These are phyloP conservation scores for Globisporangium okanoganense DNA, from an alignment of 352 stramenopile genomes.

Conservation along the genomic window DNA sequence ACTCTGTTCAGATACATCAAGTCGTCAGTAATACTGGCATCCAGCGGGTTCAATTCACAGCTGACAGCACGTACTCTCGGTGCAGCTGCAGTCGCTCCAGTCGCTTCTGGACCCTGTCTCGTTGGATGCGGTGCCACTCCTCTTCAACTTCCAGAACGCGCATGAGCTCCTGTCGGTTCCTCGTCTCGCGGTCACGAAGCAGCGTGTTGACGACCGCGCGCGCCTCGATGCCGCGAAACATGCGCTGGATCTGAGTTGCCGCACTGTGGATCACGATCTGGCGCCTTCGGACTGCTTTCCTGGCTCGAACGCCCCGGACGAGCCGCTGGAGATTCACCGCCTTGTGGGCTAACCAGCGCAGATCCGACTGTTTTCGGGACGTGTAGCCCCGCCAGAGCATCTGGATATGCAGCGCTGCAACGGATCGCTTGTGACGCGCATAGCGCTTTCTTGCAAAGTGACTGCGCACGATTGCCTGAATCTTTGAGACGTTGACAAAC, in stretches of 20 bases:
- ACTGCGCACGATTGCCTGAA: conserved; percentile 61
- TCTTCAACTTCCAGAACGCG: conserved; percentile 62
- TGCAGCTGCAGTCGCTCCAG: conserved; percentile 53
- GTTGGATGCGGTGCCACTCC: conserved; percentile 56
- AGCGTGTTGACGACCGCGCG: conserved; percentile 31
- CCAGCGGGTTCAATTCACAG: no score
- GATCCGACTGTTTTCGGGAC: conserved; percentile 41
- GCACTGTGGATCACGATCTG: conserved; percentile 13
- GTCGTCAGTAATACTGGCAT: no score
- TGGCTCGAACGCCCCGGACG: conserved; percentile 39
- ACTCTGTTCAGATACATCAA: conserved; percentile 39
- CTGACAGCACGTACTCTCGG: conserved; percentile 51
- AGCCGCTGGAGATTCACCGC: conserved; percentile 54
- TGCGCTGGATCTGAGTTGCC: conserved; percentile 58
- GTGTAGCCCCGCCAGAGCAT: conserved; percentile 48
- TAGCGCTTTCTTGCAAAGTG: conserved; percentile 27
- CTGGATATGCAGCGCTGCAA: conserved; percentile 59
- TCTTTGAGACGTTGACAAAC: conserved; percentile 46
- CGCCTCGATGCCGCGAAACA: conserved; percentile 60
- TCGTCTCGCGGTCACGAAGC: conserved; percentile 54
- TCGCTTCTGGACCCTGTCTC: conserved; percentile 48
- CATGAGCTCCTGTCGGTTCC: conserved; percentile 68
- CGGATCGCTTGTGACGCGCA: conserved; percentile 7
- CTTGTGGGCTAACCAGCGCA: conserved; percentile 43
- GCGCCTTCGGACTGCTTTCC: conserved; percentile 30